Evolutionary conservation across 164 flowering plant species (phyloP).

Genomic region (Aristolochia contorta): DNA sequence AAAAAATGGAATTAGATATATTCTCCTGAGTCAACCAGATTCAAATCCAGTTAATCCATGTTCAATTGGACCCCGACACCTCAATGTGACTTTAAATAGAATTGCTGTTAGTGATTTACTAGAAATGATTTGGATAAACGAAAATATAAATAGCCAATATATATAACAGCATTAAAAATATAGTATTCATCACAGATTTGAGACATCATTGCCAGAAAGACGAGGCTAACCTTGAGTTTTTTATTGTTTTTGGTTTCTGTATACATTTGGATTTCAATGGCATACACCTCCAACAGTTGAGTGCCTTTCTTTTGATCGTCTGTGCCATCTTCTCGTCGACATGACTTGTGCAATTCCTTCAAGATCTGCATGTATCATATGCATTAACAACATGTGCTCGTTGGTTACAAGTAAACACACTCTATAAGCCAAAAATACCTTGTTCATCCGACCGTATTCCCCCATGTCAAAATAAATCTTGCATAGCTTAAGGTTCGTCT

Average conservation of each 20-base stretch:
- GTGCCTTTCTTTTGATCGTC: constrained; percentile 99
- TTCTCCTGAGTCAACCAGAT: too few species aligned
- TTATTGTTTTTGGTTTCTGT: constrained; percentile 98
- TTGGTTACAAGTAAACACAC: neutral
- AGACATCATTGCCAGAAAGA: too few species aligned
- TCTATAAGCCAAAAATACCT: constrained; percentile 37
- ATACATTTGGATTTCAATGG: constrained; percentile 98
- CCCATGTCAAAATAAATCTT: constrained; percentile 99
- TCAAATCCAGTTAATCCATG: neutral
- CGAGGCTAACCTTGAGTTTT: constrained; percentile 67
- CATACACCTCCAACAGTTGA: constrained; percentile 95
- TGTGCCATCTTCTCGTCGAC: constrained; percentile 96
- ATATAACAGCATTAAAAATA: too few species aligned
- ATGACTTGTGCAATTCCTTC: constrained; percentile 97
- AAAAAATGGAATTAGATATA: too few species aligned
- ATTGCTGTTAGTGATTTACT: too few species aligned
- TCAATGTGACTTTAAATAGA: too few species aligned
- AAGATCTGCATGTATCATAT: constrained; percentile 42
- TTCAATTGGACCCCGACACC: neutral
- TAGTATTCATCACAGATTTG: too few species aligned
- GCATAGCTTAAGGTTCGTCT: constrained; percentile 96
- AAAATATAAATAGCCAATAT: too few species aligned
- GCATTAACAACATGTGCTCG: neutral
- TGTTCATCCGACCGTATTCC: constrained; percentile 97
- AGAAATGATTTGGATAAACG: too few species aligned